A percentile compares a stretch with the other conserved stretches of the same genome.
Evolutionary conservation across 257 asterid species (phyloP).

Genomic region (Solanum virginianum): DNA sequence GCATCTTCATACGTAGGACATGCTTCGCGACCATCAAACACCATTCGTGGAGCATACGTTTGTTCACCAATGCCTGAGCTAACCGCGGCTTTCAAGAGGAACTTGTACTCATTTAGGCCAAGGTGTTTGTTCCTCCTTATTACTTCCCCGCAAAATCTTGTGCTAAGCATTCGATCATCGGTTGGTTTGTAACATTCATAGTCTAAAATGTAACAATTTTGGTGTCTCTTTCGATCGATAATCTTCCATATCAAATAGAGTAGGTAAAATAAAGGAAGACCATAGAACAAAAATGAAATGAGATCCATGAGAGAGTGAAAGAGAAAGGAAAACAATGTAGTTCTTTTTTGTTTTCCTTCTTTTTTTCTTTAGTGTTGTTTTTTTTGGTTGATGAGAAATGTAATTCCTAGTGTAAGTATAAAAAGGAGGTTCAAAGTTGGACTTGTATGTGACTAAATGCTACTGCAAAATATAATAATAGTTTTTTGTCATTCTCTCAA

Average conservation of each 20-base stretch:
- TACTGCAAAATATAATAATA: background rate
- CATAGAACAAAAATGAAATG: constrained; percentile 4
- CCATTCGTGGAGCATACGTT: constrained; percentile 71
- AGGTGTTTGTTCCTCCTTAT: constrained; percentile 63
- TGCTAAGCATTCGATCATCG: constrained; percentile 42
- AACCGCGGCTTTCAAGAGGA: constrained; percentile 62
- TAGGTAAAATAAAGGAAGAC: constrained; percentile 30
- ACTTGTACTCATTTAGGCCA: constrained; percentile 62
- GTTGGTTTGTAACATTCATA: constrained; percentile 58
- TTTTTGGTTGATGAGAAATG: background rate
- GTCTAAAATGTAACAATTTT: constrained; percentile 56
- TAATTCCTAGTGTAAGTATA: background rate
- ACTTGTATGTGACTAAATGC: background rate
- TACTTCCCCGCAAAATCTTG: constrained; percentile 46
- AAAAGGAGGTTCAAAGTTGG: background rate
- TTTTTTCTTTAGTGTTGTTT: background rate
- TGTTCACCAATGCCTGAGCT: constrained; percentile 93
- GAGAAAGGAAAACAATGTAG: background rate
- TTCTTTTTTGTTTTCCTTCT: background rate
- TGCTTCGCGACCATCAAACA: constrained; percentile 47
- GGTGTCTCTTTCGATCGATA: constrained; percentile 21
- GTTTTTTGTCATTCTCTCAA: background rate
- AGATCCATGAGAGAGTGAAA: constrained; percentile 29
- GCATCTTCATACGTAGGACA: constrained; percentile 48
- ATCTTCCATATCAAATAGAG: constrained; percentile 12